Conservation (phyloP, 495 filamentous ascomycete species). For the Hypoxylon fragiforme region DNA sequence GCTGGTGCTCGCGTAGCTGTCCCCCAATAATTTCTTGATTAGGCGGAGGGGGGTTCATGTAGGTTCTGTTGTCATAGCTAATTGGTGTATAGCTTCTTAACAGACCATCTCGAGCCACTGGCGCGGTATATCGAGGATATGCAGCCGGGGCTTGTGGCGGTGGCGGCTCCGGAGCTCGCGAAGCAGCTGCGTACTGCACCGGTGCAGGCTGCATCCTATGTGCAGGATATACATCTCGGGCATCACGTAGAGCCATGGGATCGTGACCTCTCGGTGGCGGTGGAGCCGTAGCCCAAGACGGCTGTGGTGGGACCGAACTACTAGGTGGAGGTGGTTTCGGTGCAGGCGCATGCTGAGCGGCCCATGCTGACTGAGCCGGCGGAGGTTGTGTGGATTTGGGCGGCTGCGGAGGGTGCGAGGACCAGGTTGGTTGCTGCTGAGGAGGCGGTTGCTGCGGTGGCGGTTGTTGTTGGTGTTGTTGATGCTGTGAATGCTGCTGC, state of each 20-base stretch:
- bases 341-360: slow-evolving; percentile 44
- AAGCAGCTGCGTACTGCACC: slow-evolving; percentile 37
- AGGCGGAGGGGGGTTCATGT: slow-evolving; percentile 23
- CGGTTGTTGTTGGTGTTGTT: slow-evolving; percentile 37
- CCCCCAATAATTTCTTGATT: slow-evolving; percentile 34
- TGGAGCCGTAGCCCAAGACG: slow-evolving; percentile 40
- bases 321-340: slow-evolving; percentile 44
- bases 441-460: slow-evolving; percentile 24
- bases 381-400: slow-evolving; percentile 45
- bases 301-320: slow-evolving; percentile 45
- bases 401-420: slow-evolving; percentile 43
- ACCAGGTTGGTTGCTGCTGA: slow-evolving; percentile 35
- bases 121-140: slow-evolving; percentile 37
- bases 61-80: slow-evolving; percentile 33
- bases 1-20: slow-evolving; percentile 37
- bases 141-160: slow-evolving; percentile 32
- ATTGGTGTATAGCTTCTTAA: slow-evolving; percentile 39
- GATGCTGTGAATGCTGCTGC: slow-evolving; percentile 29
- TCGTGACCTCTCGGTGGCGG: slow-evolving; percentile 42
- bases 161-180: slow-evolving; percentile 40
- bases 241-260: slow-evolving; percentile 40
- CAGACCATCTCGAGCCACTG: slow-evolving; percentile 37
- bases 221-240: slow-evolving; percentile 38
- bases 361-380: slow-evolving; percentile 48
- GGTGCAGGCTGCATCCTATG: slow-evolving; percentile 37